Base-by-base conservation (phyloP, 2,329 filamentous ascomycete genomes). In the Fusarium marasasianum region DNA sequence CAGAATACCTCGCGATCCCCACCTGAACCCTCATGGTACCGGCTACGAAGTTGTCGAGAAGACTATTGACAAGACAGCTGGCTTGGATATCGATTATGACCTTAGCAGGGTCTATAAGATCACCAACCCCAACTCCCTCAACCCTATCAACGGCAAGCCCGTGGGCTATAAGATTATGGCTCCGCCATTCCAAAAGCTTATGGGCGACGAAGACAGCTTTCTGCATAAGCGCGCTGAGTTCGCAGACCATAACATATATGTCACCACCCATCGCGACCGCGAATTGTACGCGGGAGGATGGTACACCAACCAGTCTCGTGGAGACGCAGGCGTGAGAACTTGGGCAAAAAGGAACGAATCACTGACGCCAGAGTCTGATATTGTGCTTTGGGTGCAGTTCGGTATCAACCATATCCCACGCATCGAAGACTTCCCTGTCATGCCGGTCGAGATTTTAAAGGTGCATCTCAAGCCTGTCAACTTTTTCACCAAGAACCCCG, bases 321-420 rank as follows among this genome's bases (percentile, higher is more conserved):
- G 73, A 8, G 74, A 63, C 0, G 60, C 61, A 22, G 73, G 71
- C 5, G 44, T 86, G 84, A 66, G 78, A 72, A 20, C 84, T 83
- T 7, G 87, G 87, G 63, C 71, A 33, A 67, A 74, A 43, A 48
- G 77, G 44, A 82, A 82, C 55, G 78, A 79, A 37, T 78, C 80
- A 68, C 82, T 97, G 75, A 93, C 92, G 53, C 91, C 97, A 82
- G 93, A 91, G 5, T 75, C 65, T 35, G 93, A 97, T 79, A 84
- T 97, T 4, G 82, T 86, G 3, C 65, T 88, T 0, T 88, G 87
- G 87, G 83, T 81, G 18, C 84, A 86, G 12, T 87, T 86, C 62
- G 85, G 86, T 4, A 78, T 87, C 38, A 87, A 86, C 18, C 86
- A 87, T 62, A 86, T 87, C 40, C 86, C 86, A 0, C 79, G 86